These are phyloP conservation scores for Kwoniella mangroviensis DNA, from an alignment of 768 basidiomycete genomes.

Conservation along the genomic window DNA sequence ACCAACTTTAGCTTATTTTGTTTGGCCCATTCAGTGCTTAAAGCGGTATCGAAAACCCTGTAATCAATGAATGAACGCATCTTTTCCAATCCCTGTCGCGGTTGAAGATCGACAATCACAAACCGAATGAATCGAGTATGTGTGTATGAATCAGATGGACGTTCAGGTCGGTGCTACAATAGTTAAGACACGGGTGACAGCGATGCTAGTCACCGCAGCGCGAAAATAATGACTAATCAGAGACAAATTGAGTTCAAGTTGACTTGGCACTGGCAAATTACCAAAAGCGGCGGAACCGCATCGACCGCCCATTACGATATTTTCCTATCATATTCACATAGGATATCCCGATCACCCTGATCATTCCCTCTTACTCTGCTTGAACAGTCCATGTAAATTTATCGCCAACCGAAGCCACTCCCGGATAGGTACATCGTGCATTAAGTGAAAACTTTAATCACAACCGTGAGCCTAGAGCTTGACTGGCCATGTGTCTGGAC, in stretches of 20 bases:
- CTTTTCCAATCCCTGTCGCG: not conserved
- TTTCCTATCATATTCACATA: not conserved
- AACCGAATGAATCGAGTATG: not conserved
- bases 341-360: not conserved
- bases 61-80: not conserved
- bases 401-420: not conserved
- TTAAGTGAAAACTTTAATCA: not conserved
- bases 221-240: not conserved
- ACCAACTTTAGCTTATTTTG: not conserved
- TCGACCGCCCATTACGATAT: constrained; percentile 4
- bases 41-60: not conserved
- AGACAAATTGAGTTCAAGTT: not conserved
- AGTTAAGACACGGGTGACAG: constrained; percentile 8
- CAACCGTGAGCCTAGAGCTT: too few relatives aligned
- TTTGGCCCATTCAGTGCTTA: not conserved
- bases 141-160: not conserved
- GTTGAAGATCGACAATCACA: not conserved
- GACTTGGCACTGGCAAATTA: constrained; percentile 3
- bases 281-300: not conserved
- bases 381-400: not conserved
- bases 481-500: not conserved
- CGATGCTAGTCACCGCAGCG: not conserved
- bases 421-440: not conserved
- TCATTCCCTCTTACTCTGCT: too few relatives aligned
- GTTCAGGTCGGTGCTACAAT: not conserved